These are phyloP conservation scores for Glycine soja DNA, from an alignment of 306 rosid genomes.

Conservation along the genomic window DNA sequence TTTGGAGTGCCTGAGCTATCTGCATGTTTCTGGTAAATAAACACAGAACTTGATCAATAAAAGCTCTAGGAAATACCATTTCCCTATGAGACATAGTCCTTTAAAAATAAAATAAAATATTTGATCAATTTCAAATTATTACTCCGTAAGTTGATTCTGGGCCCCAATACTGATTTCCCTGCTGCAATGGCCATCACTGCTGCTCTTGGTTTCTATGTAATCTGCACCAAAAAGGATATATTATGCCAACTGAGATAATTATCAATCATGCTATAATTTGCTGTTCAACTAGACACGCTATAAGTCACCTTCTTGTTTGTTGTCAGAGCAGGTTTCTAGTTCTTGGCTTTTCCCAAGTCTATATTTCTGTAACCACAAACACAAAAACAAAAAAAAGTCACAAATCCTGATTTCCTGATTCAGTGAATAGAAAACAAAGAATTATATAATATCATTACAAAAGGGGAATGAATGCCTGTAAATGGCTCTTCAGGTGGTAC, in stretches of 20 bases:
- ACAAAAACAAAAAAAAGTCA: constrained; percentile 22
- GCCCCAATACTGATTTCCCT: constrained; percentile 58
- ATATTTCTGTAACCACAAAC: constrained; percentile 69
- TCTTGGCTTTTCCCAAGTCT: constrained; percentile 85
- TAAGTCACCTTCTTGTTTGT: constrained; percentile 70
- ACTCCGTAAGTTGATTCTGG: constrained; percentile 68
- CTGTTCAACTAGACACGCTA: constrained; percentile 6
- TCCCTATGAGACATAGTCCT: constrained; percentile 20
- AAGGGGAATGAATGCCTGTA: constrained; percentile 68
- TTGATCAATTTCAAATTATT: constrained; percentile 61
- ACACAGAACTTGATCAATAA: constrained; percentile 45
- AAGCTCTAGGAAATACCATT: constrained; percentile 44
- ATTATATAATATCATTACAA: constrained; percentile 38
- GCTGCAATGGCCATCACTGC: constrained; percentile 61
- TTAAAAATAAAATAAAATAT: constrained; percentile 27
- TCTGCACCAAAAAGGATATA: constrained; percentile 54
- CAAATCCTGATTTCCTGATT: constrained; percentile 27
- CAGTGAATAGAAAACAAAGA: neutral
- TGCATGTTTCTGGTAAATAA: constrained; percentile 63
- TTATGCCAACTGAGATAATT: constrained; percentile 32
- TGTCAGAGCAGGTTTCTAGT: constrained; percentile 62
- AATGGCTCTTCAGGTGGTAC: constrained; percentile 98
- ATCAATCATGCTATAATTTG: constrained; percentile 36
- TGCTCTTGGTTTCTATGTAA: constrained; percentile 60
- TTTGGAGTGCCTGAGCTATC: constrained; percentile 78